Percentiles rank a stretch among this genome's conserved stretches.
phyloP scores from a whole-genome alignment of 257 asterid species.

The Marsdenia floribunda region DNA sequence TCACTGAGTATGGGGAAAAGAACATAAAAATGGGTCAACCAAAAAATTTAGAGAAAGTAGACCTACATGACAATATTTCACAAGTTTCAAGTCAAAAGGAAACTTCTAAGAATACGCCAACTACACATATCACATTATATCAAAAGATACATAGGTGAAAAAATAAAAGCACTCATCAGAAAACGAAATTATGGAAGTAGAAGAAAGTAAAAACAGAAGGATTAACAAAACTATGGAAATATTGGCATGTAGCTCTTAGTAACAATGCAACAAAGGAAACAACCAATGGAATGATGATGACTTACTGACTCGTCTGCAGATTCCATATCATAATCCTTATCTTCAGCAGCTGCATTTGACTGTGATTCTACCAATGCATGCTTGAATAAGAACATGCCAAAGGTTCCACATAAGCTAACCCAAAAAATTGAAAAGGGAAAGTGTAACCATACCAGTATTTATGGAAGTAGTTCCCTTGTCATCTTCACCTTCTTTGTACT shows the following conservation, averaged over 20 bases:
- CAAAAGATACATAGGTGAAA: neutral
- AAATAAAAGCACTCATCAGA: neutral
- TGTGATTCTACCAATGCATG: constrained; percentile 59
- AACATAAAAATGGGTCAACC: neutral
- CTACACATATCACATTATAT: neutral
- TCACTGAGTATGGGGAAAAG: neutral
- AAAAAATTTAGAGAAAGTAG: neutral
- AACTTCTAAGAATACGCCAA: neutral
- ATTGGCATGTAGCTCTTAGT: neutral
- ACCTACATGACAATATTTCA: too few species aligned
- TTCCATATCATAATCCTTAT: constrained; percentile 64
- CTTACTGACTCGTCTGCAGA: constrained; percentile 77
- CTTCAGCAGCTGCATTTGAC: constrained; percentile 54
- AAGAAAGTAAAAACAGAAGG: neutral
- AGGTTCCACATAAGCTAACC: constrained; percentile 15
- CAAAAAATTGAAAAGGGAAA: constrained; percentile 7
- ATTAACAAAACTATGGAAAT: neutral
- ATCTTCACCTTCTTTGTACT: constrained; percentile 34
- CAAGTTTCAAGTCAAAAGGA: neutral
- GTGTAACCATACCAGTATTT: constrained; percentile 44
- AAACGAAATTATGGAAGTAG: neutral
- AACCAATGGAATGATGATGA: constrained; percentile 8
- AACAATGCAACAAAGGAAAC: neutral
- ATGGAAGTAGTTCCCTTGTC: constrained; percentile 31
- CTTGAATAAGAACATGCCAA: constrained; percentile 25